Conservation (phyloP, 2,329 filamentous ascomycete genomes). For the Venturia nashicola region DNA sequence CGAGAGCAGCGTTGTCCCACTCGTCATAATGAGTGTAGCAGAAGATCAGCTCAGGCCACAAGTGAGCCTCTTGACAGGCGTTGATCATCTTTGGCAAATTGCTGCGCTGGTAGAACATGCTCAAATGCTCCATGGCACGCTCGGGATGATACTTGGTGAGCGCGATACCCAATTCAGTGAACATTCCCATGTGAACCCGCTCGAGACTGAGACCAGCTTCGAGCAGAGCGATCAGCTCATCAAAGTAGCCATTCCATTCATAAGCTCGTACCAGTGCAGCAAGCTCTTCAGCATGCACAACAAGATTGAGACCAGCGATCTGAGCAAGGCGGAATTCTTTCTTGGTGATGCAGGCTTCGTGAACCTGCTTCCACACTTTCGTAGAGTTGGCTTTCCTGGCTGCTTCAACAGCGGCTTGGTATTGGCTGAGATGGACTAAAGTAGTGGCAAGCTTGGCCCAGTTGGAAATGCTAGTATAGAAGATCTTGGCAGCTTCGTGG, state of each 20-base stretch:
- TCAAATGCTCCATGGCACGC: slow-evolving; percentile 94
- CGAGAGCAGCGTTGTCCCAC: slow-evolving; percentile 90
- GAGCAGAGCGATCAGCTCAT: slow-evolving; percentile 87
- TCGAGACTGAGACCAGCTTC: slow-evolving; percentile 92
- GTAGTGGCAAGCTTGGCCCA: slow-evolving; percentile 98
- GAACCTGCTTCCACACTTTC: slow-evolving; percentile 98
- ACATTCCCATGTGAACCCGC: slow-evolving; percentile 91
- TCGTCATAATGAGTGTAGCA: slow-evolving; percentile 98
- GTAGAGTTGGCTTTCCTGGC: slow-evolving; percentile 98
- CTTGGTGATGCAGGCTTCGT: slow-evolving; percentile 89
- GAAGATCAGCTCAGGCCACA: slow-evolving; percentile 98
- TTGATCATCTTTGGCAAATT: slow-evolving; percentile 96
- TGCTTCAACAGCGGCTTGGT: slow-evolving; percentile 94
- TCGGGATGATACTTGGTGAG: slow-evolving; percentile 92
- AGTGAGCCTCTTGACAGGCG: slow-evolving; percentile 82
- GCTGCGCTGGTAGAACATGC: slow-evolving; percentile 95
- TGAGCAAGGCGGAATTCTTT: slow-evolving; percentile 98
- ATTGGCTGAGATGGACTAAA: slow-evolving; percentile 90
- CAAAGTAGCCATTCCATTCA: slow-evolving; percentile 93
- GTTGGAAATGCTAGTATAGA: slow-evolving; percentile 96
- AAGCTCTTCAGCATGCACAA: slow-evolving; percentile 93
- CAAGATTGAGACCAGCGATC: slow-evolving; percentile 96
- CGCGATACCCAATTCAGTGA: slow-evolving; percentile 84
- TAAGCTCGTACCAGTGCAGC: slow-evolving; percentile 91
- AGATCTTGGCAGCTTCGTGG: slow-evolving; percentile 96